Evolutionary conservation across 352 stramenopile species (phyloP).

Genomic region (Phytophthora sansomeana): DNA sequence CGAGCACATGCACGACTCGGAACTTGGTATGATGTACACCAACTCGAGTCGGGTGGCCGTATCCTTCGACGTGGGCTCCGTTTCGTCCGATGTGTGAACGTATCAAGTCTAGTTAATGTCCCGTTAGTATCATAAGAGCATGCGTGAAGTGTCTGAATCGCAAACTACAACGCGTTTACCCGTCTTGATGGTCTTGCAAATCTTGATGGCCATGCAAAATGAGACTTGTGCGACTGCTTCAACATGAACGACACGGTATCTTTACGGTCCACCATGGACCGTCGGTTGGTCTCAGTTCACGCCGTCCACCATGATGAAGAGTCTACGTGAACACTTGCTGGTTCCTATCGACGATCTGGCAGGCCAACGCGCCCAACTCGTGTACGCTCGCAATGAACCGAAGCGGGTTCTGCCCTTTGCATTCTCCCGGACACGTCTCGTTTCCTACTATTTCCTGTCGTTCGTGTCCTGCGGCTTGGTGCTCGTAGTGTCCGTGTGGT

Average conservation of each 20-base stretch:
- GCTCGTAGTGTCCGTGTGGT: slow-evolving; percentile 60
- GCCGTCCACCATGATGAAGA: slow-evolving; percentile 36
- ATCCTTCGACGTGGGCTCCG: slow-evolving; percentile 39
- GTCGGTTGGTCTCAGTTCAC: not conserved
- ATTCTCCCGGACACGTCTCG: not conserved
- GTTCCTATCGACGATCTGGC: slow-evolving; percentile 53
- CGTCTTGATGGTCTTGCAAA: no score
- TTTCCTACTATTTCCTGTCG: slow-evolving; percentile 20
- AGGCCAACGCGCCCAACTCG: slow-evolving; percentile 44
- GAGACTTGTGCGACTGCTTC: no score
- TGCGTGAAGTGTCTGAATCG: not conserved
- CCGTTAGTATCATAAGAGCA: slow-evolving; percentile 22
- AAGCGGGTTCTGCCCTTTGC: not conserved
- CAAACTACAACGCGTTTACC: no score
- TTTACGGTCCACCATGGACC: no score
- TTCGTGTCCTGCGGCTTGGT: slow-evolving; percentile 37
- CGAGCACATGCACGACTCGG: slow-evolving; percentile 45
- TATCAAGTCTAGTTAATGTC: slow-evolving; percentile 19
- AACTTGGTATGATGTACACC: slow-evolving; percentile 19
- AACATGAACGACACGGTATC: no score
- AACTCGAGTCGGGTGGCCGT: slow-evolving; percentile 39
- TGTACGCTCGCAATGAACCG: slow-evolving; percentile 22
- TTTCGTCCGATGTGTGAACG: slow-evolving; percentile 9
- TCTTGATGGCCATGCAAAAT: no score
- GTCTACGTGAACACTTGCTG: slow-evolving; percentile 54